Evolutionary conservation across 805 yeast genomes (phyloP), one percentile per base, ranked within the genome.

Genomic region (Ogataea saltuana): DNA sequence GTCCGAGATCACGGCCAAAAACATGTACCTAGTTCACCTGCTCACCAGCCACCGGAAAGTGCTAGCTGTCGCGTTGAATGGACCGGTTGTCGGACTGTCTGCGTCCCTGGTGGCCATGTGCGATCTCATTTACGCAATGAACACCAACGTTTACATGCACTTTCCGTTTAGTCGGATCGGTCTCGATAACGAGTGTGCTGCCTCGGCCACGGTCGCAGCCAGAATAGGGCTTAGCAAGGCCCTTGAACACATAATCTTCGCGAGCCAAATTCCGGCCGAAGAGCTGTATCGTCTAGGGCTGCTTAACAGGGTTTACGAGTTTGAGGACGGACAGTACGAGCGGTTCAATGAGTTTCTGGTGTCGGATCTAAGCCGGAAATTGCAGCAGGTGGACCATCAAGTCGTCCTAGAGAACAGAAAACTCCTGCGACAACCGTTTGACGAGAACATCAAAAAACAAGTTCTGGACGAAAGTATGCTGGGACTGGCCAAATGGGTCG

Each of bases 161-260:
- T 74, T 81, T 12, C 96, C 97, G 6, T 88, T 88, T 64, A 80
- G 89, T 33, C 84, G 83, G 58, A 73, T 88, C 53, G 95, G 96
- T 2, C 74, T 88, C 53, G 89, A 85, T 2, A 79, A 85, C 47
- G 97, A 88, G 63, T 95, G 96, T 43, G 86, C 82, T 4, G 68
- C 87, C 1, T 78, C 88, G 12, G 75, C 80, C 7, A 78, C 91
- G 4, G 70, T 88, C 41, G 80, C 85, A 18, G 61, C 71, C 53
- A 75, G 95, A 56, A 67, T 88, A 45, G 96, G 96, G 2, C 69
- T 80, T 67, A 79, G 87, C 48, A 75, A 72, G 49, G 81, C 93
- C 12, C 73, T 82, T 40, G 90, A 88, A 64, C 87, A 88, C 2
- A 67, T 88, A 32, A 68, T 88, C 50, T 74, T 85, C 38, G 79